Conservation (phyloP, 106 monocot genomes). For the Dendrobium chrysotoxum region DNA sequence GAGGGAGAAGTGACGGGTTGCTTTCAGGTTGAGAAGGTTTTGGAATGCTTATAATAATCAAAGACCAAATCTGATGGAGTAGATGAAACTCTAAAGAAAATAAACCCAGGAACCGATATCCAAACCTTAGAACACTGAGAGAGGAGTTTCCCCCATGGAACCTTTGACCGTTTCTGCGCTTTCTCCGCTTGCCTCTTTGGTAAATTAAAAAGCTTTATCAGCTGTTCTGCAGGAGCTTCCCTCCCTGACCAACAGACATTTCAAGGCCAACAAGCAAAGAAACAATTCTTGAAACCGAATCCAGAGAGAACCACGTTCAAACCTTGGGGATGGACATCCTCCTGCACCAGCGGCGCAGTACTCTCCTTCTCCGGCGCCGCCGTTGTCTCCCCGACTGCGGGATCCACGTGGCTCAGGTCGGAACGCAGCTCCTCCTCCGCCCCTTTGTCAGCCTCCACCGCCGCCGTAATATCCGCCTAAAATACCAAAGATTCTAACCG, state of each 20-base stretch:
- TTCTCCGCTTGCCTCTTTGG: conserved; percentile 10
- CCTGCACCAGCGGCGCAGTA: neutral
- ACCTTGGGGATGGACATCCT: conserved; percentile 7
- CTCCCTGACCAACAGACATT: neutral
- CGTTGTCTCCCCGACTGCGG: neutral
- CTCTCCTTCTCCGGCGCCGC: conserved; percentile 6
- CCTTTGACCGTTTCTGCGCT: conserved; percentile 1
- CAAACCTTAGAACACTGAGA: conserved; percentile 43
- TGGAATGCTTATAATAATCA: neutral
- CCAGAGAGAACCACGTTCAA: neutral
- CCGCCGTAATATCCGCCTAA: conserved; percentile 13
- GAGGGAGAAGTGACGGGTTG: neutral
- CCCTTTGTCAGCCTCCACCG: neutral
- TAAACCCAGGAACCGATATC: neutral
- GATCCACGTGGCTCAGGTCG: neutral
- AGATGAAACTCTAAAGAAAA: neutral
- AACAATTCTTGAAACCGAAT: neutral
- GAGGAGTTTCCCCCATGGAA: conserved; percentile 45
- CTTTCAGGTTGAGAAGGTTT: neutral
- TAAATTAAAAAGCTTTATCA: conserved; percentile 8
- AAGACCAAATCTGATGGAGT: neutral
- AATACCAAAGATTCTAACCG: neutral
- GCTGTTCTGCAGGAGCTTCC: conserved; percentile 13
- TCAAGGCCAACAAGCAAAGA: neutral
- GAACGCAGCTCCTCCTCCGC: conserved; percentile 1